Evolutionary conservation across 257 asterid species (phyloP), one percentile per base, ranked within the genome.

Genomic region (Misopates orontium): DNA sequence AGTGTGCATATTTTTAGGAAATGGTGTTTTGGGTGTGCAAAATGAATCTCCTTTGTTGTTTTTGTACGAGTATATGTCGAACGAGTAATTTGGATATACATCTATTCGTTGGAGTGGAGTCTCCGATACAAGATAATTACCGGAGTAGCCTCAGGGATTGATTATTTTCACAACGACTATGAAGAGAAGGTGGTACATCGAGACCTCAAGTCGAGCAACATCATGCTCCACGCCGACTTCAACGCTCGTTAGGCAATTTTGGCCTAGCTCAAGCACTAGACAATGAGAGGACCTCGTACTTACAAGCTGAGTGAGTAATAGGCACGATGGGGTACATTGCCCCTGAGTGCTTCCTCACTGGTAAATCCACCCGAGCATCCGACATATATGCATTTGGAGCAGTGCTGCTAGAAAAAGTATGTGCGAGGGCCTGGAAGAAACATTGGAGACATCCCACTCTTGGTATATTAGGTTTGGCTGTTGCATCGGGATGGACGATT

Each of bases 261-360:
- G 98, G 98, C 72, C 96, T 88, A 5, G 98, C 98, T 3, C 84
- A 96, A 12, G 96, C 89, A 7, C 40, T 92, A 1, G 98, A 92
- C 58, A 87, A 92, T 1, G 98, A 78, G 44, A 85, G 78, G 49
- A 84, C 96, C 20, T 92, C 96, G 0, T 89, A 89, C 24, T 86
- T 84, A 0, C 95, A 89, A 62, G 97, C 95, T 0, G 96, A 85
- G 32, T 97, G 97, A 0, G 82, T 89, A 0, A 57, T 79, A 1
- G 98, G 96, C 39, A 93, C 98, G 96, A 94, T 3, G n/a, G n/a
- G n/a, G n/a, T n/a, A n/a, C n/a, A n/a, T n/a, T n/a, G n/a, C n/a
- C n/a, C n/a, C n/a, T n/a, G 97, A 93, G 77, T 89, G 96, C 62
- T 87, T 91, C 78, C 96, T 80, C 82, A 91, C 89, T 0, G 98